Base-by-base conservation (phyloP, 1,284 basidiomycete genomes). In the Coniferiporia sulphurascens region DNA sequence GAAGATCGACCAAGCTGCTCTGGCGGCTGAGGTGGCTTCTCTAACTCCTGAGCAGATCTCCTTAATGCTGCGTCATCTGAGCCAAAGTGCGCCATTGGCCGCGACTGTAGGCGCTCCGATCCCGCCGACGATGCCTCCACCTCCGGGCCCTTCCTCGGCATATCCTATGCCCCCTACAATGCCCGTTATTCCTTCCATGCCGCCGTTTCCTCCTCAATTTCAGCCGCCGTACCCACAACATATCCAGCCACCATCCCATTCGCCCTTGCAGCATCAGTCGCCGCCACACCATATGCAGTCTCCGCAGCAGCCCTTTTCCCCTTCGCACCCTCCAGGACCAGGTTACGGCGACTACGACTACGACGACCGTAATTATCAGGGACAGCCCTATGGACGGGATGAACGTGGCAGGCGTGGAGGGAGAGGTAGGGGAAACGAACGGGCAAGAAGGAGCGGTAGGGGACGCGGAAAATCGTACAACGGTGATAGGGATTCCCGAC, bases 31-130 rank as follows among this genome's bases (percentile, higher is more conserved):
- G 65, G 77, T 85, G 6, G 80, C 83, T 0, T 74, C 82, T 7
- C 73, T 85, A 27, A 84, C 83, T 1, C 83, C 81, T 0, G 84
- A 84, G 57, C 84, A 86, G 67, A 78, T 86, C 22, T 80, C 83
- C 58, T 71, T 75, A 22, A 77, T 86, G 67, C 69, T 86, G 27
- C 77, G 77, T 6, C 57, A 59, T 51, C 36, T 62, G 35, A 50
- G 50, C 15, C 61, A 59, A 27, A 56, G 43, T 49, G 36, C 45
- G 4, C 60, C 60, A n/a, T 32, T 58, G n/a, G 27, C 51, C 4
- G 15, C 46, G 2, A 34, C 57, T n/a, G 44, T 48, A 34, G 38
- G 34, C n/a, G 21, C 22, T 43, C 9, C 13, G 6, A 35, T 21
- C 3, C 38, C 38, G 32, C 13, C 36, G 35, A 12, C 17, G 6